Base-by-base conservation (phyloP, 2,329 filamentous ascomycete species). In the Coniochaeta pulveracea region DNA sequence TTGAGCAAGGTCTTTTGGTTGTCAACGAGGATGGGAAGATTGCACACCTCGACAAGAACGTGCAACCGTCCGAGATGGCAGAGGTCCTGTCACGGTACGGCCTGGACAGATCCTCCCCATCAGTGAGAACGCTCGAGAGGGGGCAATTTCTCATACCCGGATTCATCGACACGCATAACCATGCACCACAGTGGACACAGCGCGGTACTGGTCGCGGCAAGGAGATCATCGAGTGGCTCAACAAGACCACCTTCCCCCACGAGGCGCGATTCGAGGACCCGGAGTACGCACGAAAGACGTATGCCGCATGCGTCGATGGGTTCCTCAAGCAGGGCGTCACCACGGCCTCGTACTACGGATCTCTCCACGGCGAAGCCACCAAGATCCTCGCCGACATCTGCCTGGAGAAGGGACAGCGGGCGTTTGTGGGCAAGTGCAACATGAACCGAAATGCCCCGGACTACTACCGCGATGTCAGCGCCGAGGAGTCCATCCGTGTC, bases 161-260 rank as follows among this genome's bases (percentile, higher is more conserved):
- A 26, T 69, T 76, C 43, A 57, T 81, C 34, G 76, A 81, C 54
- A 80, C 75, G 2, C 77, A 81, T 50, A 78, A 77, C 39, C 77
- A 82, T 45, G 76, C 77, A 0, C 76, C 76, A 24, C 64, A 72
- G 42, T 69, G 61, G 59, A 52, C 61, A 10, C 60, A 62, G 50
- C 55, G 63, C 16, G 62, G 66, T 18, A 52, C 68, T 4, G 62
- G 63, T 5, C 62, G 68, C 43, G 57, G 66, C 26, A 55, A 66
- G 49, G 61, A 70, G 39, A 67, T 72, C 38, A 56, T 77, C 6
- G 69, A 79, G 45, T 82, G 77, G 77, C 60, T 81, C 2, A 60
- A 71, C 21, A 50, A 66, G n/a, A 59, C 77, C 17, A 81, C 77
- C 0, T 82, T 80, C 42, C 72, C 70, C 2, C 64, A 72, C 40